These are phyloP conservation scores for Tricladium varicosporioides DNA, from an alignment of 2,329 filamentous ascomycete species.

Conservation along the genomic window DNA sequence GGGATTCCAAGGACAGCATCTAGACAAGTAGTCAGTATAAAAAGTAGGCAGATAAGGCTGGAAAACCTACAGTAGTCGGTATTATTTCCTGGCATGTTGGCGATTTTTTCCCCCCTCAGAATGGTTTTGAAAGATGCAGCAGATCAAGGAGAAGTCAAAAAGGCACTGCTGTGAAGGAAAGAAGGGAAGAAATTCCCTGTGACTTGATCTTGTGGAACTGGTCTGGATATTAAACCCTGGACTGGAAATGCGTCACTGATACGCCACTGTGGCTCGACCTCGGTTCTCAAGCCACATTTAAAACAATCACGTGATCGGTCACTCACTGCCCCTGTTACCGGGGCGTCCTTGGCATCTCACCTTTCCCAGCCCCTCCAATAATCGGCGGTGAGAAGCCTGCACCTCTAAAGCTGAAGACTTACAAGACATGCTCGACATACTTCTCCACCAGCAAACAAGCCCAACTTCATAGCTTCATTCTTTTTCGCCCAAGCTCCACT, in stretches of 20 bases:
- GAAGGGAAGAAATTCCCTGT: neutral
- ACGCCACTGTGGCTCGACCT: neutral
- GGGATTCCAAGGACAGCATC: slow-evolving; percentile 73
- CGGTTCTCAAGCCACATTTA: neutral
- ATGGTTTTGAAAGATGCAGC: neutral
- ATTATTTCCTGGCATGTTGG: slow-evolving; percentile 7
- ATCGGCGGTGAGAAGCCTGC: slow-evolving; percentile 9
- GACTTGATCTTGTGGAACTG: neutral
- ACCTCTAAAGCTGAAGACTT: slow-evolving; percentile 2
- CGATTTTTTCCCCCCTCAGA: neutral
- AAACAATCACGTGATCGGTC: neutral
- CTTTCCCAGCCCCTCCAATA: slow-evolving; percentile 17
- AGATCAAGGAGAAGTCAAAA: neutral
- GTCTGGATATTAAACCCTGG: neutral
- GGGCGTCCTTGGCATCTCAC: neutral
- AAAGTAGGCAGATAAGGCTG: slow-evolving; percentile 4
- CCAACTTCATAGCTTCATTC: neutral
- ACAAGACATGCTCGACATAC: slow-evolving; percentile 2
- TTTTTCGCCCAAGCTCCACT: slow-evolving; percentile 1
- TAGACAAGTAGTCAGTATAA: slow-evolving; percentile 34
- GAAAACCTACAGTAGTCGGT: slow-evolving; percentile 41
- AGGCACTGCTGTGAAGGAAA: neutral
- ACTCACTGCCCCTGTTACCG: neutral
- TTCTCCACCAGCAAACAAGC: neutral
- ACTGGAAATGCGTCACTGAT: neutral